Percentiles rank a stretch among this genome's conserved stretches.
Evolutionary conservation across 2,329 filamentous ascomycete species (phyloP).

Genomic region (Capronia epimyces): DNA sequence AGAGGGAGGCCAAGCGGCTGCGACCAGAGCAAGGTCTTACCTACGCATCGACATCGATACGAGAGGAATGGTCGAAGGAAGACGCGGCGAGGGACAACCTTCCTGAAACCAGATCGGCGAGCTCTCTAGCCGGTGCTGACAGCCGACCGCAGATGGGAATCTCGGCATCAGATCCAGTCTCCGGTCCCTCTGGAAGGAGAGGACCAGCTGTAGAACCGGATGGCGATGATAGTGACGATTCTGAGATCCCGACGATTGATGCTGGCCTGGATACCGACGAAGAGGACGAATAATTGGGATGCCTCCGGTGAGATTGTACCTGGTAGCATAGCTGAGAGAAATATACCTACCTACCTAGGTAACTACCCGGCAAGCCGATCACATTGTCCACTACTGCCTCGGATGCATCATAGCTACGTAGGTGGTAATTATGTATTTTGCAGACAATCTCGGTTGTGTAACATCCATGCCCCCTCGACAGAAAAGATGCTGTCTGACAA

Average conservation of each 20-base stretch:
- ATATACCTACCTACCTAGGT: too few relatives aligned
- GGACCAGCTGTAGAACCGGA: neutral
- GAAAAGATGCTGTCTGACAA: too few relatives aligned
- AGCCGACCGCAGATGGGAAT: neutral
- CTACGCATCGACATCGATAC: neutral
- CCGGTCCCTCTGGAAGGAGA: neutral
- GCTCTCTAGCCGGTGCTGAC: neutral
- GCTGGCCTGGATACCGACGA: slow-evolving; percentile 45
- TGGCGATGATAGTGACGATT: slow-evolving; percentile 41
- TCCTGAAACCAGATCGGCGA: neutral
- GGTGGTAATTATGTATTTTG: too few relatives aligned
- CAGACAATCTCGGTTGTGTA: too few relatives aligned
- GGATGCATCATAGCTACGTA: too few relatives aligned
- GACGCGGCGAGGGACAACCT: neutral
- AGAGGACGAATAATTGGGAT: slow-evolving; percentile 40
- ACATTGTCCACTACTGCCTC: too few relatives aligned
- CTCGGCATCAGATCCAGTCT: neutral
- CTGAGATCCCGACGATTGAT: slow-evolving; percentile 47
- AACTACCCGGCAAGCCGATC: too few relatives aligned
- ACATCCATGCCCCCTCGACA: too few relatives aligned
- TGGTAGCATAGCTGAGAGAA: neutral
- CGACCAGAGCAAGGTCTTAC: neutral
- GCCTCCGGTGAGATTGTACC: neutral
- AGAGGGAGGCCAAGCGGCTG: slow-evolving; percentile 30
- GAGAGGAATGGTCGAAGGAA: neutral